Conservation (phyloP, 768 basidiomycete species). For the Punctularia strigosozonata region DNA sequence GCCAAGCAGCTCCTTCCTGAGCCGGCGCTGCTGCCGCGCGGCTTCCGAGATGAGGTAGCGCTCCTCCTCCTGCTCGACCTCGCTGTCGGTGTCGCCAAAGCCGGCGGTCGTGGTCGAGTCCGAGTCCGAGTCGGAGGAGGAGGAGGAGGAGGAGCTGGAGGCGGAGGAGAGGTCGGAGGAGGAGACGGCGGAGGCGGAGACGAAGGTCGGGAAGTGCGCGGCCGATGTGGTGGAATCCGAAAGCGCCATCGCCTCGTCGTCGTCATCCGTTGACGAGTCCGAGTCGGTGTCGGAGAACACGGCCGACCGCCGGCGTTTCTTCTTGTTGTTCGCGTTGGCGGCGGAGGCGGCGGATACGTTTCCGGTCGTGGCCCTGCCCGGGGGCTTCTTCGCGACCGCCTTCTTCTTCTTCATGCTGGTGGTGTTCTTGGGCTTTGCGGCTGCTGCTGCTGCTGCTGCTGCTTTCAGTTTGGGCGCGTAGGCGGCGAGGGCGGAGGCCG, state of each 20-base stretch:
- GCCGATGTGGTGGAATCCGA: slow-evolving; percentile 3
- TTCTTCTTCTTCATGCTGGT: not conserved
- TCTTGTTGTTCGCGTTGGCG: slow-evolving; percentile 18
- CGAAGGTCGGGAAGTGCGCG: slow-evolving; percentile 21
- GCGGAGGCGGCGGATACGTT: slow-evolving; percentile 20
- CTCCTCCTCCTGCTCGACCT: slow-evolving; percentile 49
- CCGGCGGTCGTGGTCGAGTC: slow-evolving; percentile 7
- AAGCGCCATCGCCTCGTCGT: slow-evolving; percentile 9
- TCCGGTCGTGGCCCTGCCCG: slow-evolving; percentile 18
- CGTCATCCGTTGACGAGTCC: slow-evolving; percentile 10
- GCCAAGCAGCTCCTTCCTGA: slow-evolving; percentile 49
- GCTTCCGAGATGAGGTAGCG: slow-evolving; percentile 35
- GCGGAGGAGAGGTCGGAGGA: slow-evolving; percentile 16
- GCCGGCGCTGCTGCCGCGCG: slow-evolving; percentile 37
- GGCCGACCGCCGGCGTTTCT: slow-evolving; percentile 10
- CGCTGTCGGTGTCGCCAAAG: slow-evolving; percentile 1
- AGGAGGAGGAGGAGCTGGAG: slow-evolving; percentile 14
- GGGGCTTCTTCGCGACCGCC: slow-evolving; percentile 18
- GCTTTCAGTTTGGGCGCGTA: slow-evolving; percentile 11
- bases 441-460: too few species aligned
- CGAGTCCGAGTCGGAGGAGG: slow-evolving; percentile 13
- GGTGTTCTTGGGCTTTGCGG: not conserved
- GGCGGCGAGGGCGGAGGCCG: slow-evolving; percentile 9
- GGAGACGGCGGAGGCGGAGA: slow-evolving; percentile 18
- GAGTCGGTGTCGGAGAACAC: slow-evolving; percentile 5